Percentiles rank a stretch among this genome's conserved stretches.
These are phyloP conservation scores for Akanthomyces uredinophilus DNA, from an alignment of 2,329 filamentous ascomycete species.

Conservation along the genomic window DNA sequence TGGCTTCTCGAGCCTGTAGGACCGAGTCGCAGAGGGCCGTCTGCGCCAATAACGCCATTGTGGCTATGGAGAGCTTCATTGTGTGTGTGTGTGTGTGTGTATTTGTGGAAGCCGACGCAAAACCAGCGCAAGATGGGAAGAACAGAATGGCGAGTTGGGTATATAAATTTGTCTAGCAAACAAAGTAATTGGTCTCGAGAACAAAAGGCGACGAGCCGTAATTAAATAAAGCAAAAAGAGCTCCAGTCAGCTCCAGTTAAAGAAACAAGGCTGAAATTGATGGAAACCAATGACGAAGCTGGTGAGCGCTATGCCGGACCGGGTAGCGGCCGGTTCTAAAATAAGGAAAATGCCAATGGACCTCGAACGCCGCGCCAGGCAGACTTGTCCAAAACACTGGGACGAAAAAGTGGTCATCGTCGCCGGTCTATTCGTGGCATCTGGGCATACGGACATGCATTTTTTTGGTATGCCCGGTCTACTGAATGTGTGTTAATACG, in stretches of 20 bases:
- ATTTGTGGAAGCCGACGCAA: not conserved
- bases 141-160: not conserved
- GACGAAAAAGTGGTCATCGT: not conserved
- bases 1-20: constrained; percentile 4
- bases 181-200: not conserved
- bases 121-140: not conserved
- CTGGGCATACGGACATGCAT: not conserved
- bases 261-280: not conserved
- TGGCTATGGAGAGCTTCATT: constrained; percentile 7
- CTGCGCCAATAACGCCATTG: not conserved
- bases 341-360: not conserved
- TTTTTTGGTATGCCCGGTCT: not conserved
- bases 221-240: not conserved
- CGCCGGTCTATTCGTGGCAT: not conserved
- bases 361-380: not conserved
- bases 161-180: not conserved
- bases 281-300: constrained; percentile 1
- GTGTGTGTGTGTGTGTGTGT: not conserved
- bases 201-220: not conserved
- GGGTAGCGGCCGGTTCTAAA: not conserved
- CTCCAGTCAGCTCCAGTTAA: too few relatives aligned
- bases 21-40: not conserved
- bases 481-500: not conserved
- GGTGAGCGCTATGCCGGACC: constrained; percentile 9
- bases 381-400: not conserved